Conservation (phyloP, 164 flowering plant genomes). For the Annona squamosa region DNA sequence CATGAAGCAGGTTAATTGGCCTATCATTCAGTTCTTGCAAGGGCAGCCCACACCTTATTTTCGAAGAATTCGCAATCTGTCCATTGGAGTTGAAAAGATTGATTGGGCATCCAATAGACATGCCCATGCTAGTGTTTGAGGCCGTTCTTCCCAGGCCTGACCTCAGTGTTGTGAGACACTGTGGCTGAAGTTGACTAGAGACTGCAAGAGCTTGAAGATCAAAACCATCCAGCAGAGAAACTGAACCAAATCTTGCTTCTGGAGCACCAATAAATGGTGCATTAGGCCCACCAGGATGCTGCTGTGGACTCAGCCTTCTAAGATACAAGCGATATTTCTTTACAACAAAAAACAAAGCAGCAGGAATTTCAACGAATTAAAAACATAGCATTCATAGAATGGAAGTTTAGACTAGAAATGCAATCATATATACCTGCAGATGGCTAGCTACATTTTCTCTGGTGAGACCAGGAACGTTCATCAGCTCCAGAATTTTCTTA, state of each 20-base stretch:
- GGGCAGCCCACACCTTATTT: conserved; percentile 29
- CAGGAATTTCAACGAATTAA: not conserved
- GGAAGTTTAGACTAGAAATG: not conserved
- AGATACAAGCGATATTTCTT: conserved; percentile 93
- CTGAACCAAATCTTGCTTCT: conserved; percentile 44
- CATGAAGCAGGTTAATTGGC: conserved; percentile 59
- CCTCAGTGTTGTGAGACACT: conserved; percentile 66
- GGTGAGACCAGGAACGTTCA: conserved; percentile 92
- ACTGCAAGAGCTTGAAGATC: conserved; percentile 70
- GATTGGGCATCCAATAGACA: conserved; percentile 57
- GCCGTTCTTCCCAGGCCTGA: conserved; percentile 50
- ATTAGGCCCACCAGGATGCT: conserved; percentile 46
- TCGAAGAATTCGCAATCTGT: conserved; percentile 18
- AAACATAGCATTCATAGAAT: not conserved
- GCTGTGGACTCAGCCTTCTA: conserved; percentile 62
- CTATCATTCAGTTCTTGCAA: conserved; percentile 35
- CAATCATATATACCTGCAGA: conserved; percentile 57
- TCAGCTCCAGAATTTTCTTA: conserved; percentile 87
- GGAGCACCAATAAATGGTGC: conserved; percentile 43
- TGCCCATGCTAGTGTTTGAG: conserved; percentile 35
- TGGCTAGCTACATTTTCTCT: conserved; percentile 99
- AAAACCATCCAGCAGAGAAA: conserved; percentile 47
- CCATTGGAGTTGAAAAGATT: conserved; percentile 57
- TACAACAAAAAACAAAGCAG: conserved; percentile 8
- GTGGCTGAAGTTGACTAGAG: conserved; percentile 59